Evolutionary conservation across 352 stramenopile species (phyloP), one percentile per base, ranked within the genome.

Genomic region (Globisporangium yorkense): DNA sequence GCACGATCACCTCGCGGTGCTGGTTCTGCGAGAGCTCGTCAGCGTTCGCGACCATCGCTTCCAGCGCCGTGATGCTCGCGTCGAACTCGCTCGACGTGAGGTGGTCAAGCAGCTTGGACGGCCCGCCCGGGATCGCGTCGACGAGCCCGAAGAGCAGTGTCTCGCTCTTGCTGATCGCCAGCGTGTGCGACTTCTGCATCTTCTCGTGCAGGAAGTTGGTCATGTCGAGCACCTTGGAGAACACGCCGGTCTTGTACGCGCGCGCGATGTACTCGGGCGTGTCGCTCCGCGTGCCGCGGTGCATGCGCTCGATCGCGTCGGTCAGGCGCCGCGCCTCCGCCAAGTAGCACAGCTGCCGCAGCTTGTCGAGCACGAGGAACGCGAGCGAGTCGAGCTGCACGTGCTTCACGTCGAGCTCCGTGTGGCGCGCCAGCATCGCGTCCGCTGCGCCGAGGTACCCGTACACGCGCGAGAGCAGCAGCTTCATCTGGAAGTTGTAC

Each of bases 401-500:
- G 52, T 95, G 85, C 70, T 95, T 95, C 37, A 93, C 67, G 54
- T 95, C 83, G 12, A 95, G 72, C 57, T 93, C 84, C 9, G 68
- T 67, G 61, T 94, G 81, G 33, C 80, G 77, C 18, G 46, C 61
- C 21, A 89, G 61, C 74, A 94, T 87, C 2, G 82, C 77, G 6
- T 78, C 62, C 18, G 72, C 73, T 10, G 81, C 80, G n/a, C 74
- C 82, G 20, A 95, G 53, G 43, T 87, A 88, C 9, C 66, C 78
- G 61, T 95, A 95, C 29, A 95, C 67, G 21, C 79, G 85, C 27
- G 72, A 86, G 35, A 95, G 67, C 12, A 93, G 62, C n/a, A 95
- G 70, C 68, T 93, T 93, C 83, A 95, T 93, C 70, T 95, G 85
- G 63, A 95, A 95, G 58, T 95, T 95, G 76, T 92, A 95, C 31